phyloP scores from a whole-genome alignment of 805 yeast genomes.

The Teunomyces funiuensis region DNA sequence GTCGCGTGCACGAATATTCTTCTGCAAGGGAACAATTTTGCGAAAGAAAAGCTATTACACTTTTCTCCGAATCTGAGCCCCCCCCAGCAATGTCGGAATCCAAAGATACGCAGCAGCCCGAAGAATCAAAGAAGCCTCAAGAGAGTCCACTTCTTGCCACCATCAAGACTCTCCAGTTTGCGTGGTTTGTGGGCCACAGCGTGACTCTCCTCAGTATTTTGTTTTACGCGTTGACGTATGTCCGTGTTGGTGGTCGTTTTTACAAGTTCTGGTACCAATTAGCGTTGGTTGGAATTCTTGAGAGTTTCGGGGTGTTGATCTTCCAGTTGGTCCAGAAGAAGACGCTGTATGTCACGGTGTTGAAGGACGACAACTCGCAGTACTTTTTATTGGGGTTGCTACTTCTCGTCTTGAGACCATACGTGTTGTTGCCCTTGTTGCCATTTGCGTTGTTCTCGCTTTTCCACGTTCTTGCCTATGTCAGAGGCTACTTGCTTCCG shows the following conservation, averaged over 20 bases:
- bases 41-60: not conserved
- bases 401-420: conserved; percentile 52
- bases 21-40: not conserved
- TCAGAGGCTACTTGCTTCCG: conserved; percentile 67
- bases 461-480: conserved; percentile 78
- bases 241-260: conserved; percentile 24
- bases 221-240: conserved; percentile 34
- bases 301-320: conserved; percentile 74
- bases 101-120: not conserved
- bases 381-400: conserved; percentile 61
- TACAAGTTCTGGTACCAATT: conserved; percentile 51
- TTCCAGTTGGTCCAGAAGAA: conserved; percentile 49
- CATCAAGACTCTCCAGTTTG: conserved; percentile 58
- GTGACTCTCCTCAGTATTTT: conserved; percentile 32
- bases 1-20: not conserved
- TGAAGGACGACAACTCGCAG: conserved; percentile 66
- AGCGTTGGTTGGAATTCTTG: conserved; percentile 62
- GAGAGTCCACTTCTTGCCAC: conserved; percentile 1
- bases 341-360: conserved; percentile 20
- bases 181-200: conserved; percentile 63
- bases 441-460: conserved; percentile 78
- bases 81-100: not conserved
- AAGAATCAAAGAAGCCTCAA: not conserved
- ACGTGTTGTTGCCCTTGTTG: conserved; percentile 57
- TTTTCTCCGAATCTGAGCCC: not conserved